Percentiles rank a stretch among this genome's conserved stretches.
phyloP scores from a whole-genome alignment of 2,329 filamentous ascomycete species.

The Biscogniauxia marginata region DNA sequence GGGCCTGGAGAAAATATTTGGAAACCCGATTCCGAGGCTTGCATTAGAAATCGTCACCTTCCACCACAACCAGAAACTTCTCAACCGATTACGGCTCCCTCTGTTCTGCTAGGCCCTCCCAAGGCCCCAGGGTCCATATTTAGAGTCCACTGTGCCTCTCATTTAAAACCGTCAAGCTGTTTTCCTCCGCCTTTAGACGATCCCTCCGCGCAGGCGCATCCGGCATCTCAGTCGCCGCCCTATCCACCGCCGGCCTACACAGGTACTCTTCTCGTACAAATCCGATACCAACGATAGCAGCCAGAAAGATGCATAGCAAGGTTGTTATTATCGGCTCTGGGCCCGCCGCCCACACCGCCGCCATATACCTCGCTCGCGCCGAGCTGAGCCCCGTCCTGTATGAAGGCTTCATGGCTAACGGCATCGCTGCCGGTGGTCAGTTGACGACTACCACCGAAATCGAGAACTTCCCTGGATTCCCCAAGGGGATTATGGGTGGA shows the following conservation, averaged over 20 bases:
- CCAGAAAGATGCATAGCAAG: constrained; percentile 82
- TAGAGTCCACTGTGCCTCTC: neutral
- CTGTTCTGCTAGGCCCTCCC: no score
- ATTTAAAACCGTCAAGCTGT: constrained; percentile 75
- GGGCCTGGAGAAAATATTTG: neutral
- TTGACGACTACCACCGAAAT: constrained; percentile 97
- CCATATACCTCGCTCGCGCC: constrained; percentile 91
- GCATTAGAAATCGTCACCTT: neutral
- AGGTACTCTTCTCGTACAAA: constrained; percentile 36
- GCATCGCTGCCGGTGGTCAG: constrained; percentile 93
- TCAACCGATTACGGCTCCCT: no score
- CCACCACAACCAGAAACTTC: neutral
- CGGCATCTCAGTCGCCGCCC: constrained; percentile 71
- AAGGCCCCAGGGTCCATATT: neutral
- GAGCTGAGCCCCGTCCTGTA: constrained; percentile 95
- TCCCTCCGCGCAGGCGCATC: constrained; percentile 72
- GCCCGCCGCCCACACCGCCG: constrained; percentile 95
- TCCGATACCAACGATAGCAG: constrained; percentile 39
- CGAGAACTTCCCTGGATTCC: constrained; percentile 97
- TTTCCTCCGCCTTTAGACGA: constrained; percentile 77
- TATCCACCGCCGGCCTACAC: constrained; percentile 63
- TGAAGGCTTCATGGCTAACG: constrained; percentile 96
- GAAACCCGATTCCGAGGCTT: neutral
- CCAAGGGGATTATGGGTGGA: constrained; percentile 79
- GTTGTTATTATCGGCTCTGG: constrained; percentile 94